Conservation (phyloP, 768 basidiomycete genomes). For the Pulveroboletus frians region DNA sequence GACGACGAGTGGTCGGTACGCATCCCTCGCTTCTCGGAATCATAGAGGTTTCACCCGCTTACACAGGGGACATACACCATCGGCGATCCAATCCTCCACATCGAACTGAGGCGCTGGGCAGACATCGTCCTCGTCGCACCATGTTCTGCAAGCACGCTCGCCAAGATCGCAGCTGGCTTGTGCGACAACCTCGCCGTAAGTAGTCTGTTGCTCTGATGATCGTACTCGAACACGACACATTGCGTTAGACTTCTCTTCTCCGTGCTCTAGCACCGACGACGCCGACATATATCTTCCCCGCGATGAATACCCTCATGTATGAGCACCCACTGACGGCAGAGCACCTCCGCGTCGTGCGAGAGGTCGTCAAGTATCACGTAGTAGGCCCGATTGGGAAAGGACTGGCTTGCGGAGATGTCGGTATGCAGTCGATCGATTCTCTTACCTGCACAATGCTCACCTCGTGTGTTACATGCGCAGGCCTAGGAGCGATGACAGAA, state of each 20-base stretch:
- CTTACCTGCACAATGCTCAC: not conserved
- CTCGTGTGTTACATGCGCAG: constrained; percentile 34
- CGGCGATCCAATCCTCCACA: constrained; percentile 92
- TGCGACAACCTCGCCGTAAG: constrained; percentile 87
- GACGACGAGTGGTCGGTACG: constrained; percentile 90
- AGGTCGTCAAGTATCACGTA: constrained; percentile 74
- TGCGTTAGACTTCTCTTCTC: constrained; percentile 64
- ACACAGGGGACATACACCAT: constrained; percentile 64
- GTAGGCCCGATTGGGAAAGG: constrained; percentile 84
- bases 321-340: constrained; percentile 86
- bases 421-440: constrained; percentile 37
- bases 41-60: not conserved
- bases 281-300: constrained; percentile 88
- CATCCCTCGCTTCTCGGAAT: no score
- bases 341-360: constrained; percentile 70
- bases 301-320: constrained; percentile 99
- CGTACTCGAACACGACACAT: not conserved
- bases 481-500: constrained; percentile 93
- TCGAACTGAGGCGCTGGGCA: constrained; percentile 91
- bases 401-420: constrained; percentile 89
- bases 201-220: not conserved
- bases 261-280: constrained; percentile 80
- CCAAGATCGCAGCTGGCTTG: constrained; percentile 83
- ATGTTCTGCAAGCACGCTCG: constrained; percentile 93
- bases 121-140: constrained; percentile 93